Percentiles rank a stretch among this genome's conserved stretches.
Conservation (phyloP, 164 flowering plant genomes). For the Magnolia officinalis region DNA sequence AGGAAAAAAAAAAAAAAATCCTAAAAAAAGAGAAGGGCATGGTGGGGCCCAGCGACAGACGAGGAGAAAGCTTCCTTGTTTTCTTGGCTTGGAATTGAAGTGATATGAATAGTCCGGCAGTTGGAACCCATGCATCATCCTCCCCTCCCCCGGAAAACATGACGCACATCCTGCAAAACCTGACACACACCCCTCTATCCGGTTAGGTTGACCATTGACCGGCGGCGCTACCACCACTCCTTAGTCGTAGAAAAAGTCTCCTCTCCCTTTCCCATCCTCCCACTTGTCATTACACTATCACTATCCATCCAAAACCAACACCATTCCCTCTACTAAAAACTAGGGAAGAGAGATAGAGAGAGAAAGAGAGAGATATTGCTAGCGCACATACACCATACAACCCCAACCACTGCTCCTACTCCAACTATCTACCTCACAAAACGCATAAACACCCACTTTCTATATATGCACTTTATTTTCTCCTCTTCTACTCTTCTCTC, state of each 20-base stretch:
- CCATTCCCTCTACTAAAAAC: slow-evolving; percentile 39
- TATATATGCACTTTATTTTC: not conserved
- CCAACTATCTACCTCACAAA: slow-evolving; percentile 15
- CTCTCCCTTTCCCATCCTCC: slow-evolving; percentile 27
- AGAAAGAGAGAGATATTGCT: too few relatives aligned
- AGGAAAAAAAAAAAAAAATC: not conserved
- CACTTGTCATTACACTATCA: slow-evolving; percentile 46
- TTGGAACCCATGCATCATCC: slow-evolving; percentile 22
- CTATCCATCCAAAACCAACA: slow-evolving; percentile 29
- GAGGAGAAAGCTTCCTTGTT: slow-evolving; percentile 14
- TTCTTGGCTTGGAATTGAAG: slow-evolving; percentile 76
- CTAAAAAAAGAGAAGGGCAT: not conserved
- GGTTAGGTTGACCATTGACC: slow-evolving; percentile 18
- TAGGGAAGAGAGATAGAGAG: slow-evolving; percentile 24
- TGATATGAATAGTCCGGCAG: slow-evolving; percentile 50
- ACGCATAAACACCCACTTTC: slow-evolving; percentile 19
- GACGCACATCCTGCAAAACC: not conserved
- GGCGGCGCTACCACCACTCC: slow-evolving; percentile 33
- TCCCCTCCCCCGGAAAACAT: slow-evolving; percentile 16
- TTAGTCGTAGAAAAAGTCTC: slow-evolving; percentile 49
- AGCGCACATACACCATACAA: not conserved
- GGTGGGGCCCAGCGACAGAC: slow-evolving; percentile 14
- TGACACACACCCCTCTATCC: slow-evolving; percentile 1
- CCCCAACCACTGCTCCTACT: slow-evolving; percentile 25
- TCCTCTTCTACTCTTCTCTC: slow-evolving; percentile 13